These are phyloP conservation scores for Stephania yunnanensis DNA, from an alignment of 164 flowering plant species.

Conservation along the genomic window DNA sequence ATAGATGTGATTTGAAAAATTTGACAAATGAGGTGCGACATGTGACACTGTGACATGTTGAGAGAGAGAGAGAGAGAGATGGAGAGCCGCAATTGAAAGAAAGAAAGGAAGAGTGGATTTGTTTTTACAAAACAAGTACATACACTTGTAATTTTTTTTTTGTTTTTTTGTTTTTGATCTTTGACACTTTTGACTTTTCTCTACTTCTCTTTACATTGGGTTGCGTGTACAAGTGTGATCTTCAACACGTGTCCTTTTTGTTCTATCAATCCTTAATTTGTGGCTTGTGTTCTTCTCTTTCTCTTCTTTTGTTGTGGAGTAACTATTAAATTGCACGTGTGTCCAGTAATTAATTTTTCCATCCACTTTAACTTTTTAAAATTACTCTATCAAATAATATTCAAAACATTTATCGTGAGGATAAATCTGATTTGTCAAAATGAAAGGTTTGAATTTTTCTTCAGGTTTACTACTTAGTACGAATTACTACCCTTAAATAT, in stretches of 20 bases:
- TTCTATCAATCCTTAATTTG: background rate
- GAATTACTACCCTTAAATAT: no score
- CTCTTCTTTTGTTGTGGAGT: background rate
- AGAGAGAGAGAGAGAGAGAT: background rate
- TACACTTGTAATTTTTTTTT: background rate
- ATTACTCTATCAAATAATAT: no score
- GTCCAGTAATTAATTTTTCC: no score
- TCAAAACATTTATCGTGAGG: no score
- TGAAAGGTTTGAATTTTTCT: no score
- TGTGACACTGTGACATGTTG: background rate
- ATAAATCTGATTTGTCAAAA: no score
- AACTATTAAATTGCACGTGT: no score
- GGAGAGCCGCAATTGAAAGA: background rate
- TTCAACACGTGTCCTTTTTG: background rate
- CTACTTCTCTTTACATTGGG: background rate
- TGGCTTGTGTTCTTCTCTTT: background rate
- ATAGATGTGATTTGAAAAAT: background rate
- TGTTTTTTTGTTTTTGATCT: background rate
- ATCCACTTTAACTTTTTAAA: no score
- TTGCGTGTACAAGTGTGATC: background rate
- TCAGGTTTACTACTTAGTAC: no score
- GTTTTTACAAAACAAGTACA: background rate
- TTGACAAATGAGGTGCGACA: background rate
- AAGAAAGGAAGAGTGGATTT: background rate
- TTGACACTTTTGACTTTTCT: conserved; percentile 35